Evolutionary conservation across 148 eudicot species (phyloP), one percentile per base, ranked within the genome.

Genomic region (Limonium bicolor): DNA sequence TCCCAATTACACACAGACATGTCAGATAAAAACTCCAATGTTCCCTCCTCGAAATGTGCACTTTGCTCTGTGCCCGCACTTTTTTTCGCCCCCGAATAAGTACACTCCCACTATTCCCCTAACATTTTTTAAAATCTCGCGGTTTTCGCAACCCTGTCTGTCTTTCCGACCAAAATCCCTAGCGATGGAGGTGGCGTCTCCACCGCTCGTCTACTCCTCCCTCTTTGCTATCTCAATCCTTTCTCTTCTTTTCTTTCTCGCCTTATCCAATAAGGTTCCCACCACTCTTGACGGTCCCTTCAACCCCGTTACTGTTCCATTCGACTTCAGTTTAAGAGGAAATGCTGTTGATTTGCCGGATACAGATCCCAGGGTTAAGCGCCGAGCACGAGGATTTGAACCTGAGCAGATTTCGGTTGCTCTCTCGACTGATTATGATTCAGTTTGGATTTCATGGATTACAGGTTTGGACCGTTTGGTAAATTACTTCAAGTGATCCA

Each of bases 151-250:
- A n/a, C n/a, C n/a, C n/a, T n/a, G n/a, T n/a, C n/a, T n/a, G n/a
- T 27, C 20, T 8, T 14, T 7, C 24, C 35, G 5, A 10, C 14
- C 49, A 13, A 32, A 55, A 45, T 55, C 60, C 51, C 51, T 46
- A 55, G 31, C 56, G 39, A 62, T n/a, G n/a, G n/a, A n/a, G n/a
- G n/a, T 62, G 67, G 61, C 36, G 56, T 8, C 45, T 3, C 20
- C 31, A 5, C 16, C 21, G 11, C 4, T 21, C 22, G 3, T 32
- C 35, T 32, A n/a, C 4, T 27, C 15, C 4, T 15, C 18, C 30
- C 45, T 53, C 41, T n/a, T n/a, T n/a, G n/a, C n/a, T n/a, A n/a
- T n/a, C n/a, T n/a, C n/a, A n/a, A 53, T 47, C 13, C 16, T 60
- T 41, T 20, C 39, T 5, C 27, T 49, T 8, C 50, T 36, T 30